phyloP scores from a whole-genome alignment of 129 eudicot species.

The Arctium lappa region DNA sequence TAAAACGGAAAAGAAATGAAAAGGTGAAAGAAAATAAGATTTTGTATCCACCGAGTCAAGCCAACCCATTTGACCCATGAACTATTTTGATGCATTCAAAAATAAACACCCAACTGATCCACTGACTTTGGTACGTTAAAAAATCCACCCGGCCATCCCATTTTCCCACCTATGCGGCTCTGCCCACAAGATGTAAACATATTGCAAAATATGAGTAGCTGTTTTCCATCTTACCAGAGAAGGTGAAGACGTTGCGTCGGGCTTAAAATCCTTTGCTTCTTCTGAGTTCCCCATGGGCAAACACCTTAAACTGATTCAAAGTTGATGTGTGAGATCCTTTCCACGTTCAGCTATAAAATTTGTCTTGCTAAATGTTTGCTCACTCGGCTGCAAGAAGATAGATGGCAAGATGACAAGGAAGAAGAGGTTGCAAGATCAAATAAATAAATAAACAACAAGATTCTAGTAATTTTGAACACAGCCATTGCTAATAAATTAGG shows the following conservation, averaged over 20 bases:
- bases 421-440: conserved; percentile 2
- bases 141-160: neutral
- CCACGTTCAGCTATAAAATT: conserved; percentile 15
- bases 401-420: neutral
- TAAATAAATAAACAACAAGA: neutral
- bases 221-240: conserved; percentile 38
- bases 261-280: conserved; percentile 43
- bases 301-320: conserved; percentile 15
- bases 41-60: neutral
- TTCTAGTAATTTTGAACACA: neutral
- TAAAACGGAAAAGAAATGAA: neutral
- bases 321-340: neutral
- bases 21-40: neutral
- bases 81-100: neutral
- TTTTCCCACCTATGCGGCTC: neutral
- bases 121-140: neutral
- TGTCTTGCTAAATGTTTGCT: conserved; percentile 16
- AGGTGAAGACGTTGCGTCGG: conserved; percentile 50
- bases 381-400: conserved; percentile 23
- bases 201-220: neutral
- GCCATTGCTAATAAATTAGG: neutral
- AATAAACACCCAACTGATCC: neutral
- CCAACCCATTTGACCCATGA: conserved; percentile 1
- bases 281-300: conserved; percentile 52
- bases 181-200: neutral